Percentiles rank a stretch among this genome's conserved stretches.
These are phyloP conservation scores for Chenopodium berlandieri DNA, from an alignment of 148 eudicot genomes.

Conservation along the genomic window DNA sequence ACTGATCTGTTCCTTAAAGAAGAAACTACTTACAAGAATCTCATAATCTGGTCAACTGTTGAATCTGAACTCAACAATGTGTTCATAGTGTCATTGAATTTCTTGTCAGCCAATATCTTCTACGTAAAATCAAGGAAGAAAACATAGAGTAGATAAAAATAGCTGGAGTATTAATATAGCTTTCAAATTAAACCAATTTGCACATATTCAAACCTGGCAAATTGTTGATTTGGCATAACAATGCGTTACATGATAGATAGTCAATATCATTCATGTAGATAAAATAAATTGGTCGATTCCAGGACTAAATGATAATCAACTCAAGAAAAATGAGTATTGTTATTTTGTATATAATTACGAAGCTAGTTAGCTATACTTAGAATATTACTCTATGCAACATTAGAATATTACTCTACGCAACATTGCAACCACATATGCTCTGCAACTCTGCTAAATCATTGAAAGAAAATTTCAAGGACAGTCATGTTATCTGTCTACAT, in stretches of 20 bases:
- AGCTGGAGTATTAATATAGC: background rate
- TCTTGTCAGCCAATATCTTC: constrained; percentile 59
- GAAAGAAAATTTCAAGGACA: no score
- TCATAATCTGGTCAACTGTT: constrained; percentile 61
- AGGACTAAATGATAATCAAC: no score
- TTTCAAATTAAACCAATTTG: background rate
- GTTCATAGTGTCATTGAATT: constrained; percentile 55
- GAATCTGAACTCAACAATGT: constrained; percentile 60
- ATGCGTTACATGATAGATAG: background rate
- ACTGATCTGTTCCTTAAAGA: background rate
- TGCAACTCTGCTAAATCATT: no score
- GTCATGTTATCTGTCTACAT: no score
- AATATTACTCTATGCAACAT: no score
- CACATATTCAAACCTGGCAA: background rate
- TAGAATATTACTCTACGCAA: no score
- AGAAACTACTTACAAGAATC: constrained; percentile 68
- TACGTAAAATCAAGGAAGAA: constrained; percentile 53
- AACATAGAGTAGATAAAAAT: background rate
- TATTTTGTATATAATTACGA: no score
- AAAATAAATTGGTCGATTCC: no score
- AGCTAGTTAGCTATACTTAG: no score
- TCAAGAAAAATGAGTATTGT: no score
- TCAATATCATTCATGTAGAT: background rate
- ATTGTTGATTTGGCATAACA: background rate
- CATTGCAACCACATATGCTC: no score